Evolutionary conservation across 225 moss, liverwort and hornwort genomes (phyloP).

Genomic region (Lunularia cruciata): DNA sequence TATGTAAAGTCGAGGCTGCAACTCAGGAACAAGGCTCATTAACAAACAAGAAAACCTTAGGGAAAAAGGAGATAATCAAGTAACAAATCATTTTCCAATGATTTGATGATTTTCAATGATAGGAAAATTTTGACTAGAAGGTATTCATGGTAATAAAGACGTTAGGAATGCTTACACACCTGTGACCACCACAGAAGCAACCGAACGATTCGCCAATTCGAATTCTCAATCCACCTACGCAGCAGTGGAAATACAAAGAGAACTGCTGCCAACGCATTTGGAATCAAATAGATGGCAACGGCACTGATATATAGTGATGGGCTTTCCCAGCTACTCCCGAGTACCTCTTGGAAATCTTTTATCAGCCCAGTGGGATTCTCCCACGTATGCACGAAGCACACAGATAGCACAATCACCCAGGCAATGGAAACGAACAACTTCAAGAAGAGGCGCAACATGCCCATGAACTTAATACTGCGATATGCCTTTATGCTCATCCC

Average conservation of each 20-base stretch:
- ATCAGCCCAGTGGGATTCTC: constrained; percentile 68
- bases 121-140: too few species aligned
- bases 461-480: constrained; percentile 65
- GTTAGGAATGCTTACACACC: constrained; percentile 55
- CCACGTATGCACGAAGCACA: constrained; percentile 84
- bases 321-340: constrained; percentile 74
- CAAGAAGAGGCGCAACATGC: constrained; percentile 66
- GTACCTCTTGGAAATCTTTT: constrained; percentile 57
- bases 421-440: constrained; percentile 75
- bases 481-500: constrained; percentile 62
- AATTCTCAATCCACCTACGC: constrained; percentile 88
- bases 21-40: neutral
- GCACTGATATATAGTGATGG: constrained; percentile 78
- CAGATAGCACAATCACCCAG: constrained; percentile 83
- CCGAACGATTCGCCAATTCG: constrained; percentile 75
- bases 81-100: too few species aligned
- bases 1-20: constrained; percentile 87
- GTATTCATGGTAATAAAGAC: too few species aligned
- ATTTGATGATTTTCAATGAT: too few species aligned
- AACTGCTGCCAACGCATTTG: constrained; percentile 72
- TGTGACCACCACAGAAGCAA: constrained; percentile 96
- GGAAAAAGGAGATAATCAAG: too few species aligned
- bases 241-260: constrained; percentile 90
- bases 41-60: neutral
- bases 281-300: constrained; percentile 69